Conservation (phyloP, 768 basidiomycete genomes). For the Filobasidium wieringae region DNA sequence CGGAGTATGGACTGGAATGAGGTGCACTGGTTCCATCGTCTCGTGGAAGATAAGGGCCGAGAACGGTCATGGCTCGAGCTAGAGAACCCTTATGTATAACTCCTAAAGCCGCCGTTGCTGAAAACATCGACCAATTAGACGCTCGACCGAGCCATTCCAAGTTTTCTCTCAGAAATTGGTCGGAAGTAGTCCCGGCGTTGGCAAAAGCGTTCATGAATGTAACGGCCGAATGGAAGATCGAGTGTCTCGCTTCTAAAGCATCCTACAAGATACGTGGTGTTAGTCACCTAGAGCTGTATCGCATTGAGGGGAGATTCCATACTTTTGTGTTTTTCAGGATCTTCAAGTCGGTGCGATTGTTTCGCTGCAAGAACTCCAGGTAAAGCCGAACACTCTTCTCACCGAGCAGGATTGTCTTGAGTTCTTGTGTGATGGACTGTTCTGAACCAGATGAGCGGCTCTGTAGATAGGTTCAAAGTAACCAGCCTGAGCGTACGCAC, state of each 20-base stretch:
- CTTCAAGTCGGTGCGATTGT: conserved; percentile 81
- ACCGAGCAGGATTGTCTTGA: conserved; percentile 72
- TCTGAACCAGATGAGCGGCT: no score
- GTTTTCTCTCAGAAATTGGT: conserved; percentile 83
- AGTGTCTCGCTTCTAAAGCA: conserved; percentile 79
- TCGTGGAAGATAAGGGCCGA: conserved; percentile 85
- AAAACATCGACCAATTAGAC: conserved; percentile 97
- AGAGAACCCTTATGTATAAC: conserved; percentile 97
- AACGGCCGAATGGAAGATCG: conserved; percentile 92
- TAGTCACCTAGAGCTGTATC: not conserved
- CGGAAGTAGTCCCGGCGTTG: conserved; percentile 95
- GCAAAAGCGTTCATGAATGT: conserved; percentile 96
- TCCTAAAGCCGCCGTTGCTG: conserved; percentile 89
- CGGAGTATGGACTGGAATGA: conserved; percentile 73
- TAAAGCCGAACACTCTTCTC: conserved; percentile 86
- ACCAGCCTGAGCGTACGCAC: conserved; percentile 1
- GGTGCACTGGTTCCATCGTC: conserved; percentile 51
- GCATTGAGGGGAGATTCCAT: not conserved
- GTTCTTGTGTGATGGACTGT: no score
- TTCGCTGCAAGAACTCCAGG: conserved; percentile 87
- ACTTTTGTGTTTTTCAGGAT: conserved; percentile 91
- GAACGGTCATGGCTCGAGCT: conserved; percentile 78
- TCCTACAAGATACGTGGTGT: conserved; percentile 47
- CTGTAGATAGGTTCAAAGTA: no score
- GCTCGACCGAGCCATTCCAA: conserved; percentile 92